These are phyloP conservation scores for Corymbia calophylla DNA, from an alignment of 441 rosid species.

Conservation along the genomic window DNA sequence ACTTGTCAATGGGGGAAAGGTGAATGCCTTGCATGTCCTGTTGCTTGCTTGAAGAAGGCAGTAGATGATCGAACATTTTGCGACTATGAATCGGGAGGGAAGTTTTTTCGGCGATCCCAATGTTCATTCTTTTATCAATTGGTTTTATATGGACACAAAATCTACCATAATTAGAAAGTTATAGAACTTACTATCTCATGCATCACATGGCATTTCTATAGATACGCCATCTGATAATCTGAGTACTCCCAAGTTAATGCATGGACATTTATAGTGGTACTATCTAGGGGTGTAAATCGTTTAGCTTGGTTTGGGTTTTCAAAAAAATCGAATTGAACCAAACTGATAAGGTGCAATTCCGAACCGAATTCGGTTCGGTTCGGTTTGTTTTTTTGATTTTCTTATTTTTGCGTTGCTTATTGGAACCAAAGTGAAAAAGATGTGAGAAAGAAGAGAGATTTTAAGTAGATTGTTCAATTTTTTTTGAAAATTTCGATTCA, in stretches of 20 bases:
- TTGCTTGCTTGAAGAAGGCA: neutral
- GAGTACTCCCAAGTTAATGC: neutral
- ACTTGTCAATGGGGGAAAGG: neutral
- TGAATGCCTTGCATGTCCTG: neutral
- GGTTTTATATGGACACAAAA: neutral
- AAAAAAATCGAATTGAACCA: too few relatives aligned
- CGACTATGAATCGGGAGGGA: neutral
- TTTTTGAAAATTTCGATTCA: too few relatives aligned
- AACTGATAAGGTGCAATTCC: too few relatives aligned
- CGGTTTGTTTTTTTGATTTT: too few relatives aligned
- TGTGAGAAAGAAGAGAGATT: too few relatives aligned
- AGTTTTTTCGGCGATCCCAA: neutral
- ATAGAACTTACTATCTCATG: neutral
- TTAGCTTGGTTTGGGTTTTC: too few relatives aligned
- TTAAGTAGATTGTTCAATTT: too few relatives aligned
- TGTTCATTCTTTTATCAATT: neutral
- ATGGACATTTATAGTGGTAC: neutral
- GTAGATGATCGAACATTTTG: neutral
- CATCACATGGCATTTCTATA: neutral
- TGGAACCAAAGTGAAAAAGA: too few relatives aligned
- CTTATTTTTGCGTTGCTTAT: too few relatives aligned
- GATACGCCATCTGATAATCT: neutral
- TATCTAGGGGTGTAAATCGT: neutral
- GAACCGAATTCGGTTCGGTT: too few relatives aligned
- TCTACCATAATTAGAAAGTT: neutral